Evolutionary conservation across 176 grass and related monocot genomes (phyloP), one percentile per base, ranked within the genome.

Genomic region (Alloteropsis semialata): DNA sequence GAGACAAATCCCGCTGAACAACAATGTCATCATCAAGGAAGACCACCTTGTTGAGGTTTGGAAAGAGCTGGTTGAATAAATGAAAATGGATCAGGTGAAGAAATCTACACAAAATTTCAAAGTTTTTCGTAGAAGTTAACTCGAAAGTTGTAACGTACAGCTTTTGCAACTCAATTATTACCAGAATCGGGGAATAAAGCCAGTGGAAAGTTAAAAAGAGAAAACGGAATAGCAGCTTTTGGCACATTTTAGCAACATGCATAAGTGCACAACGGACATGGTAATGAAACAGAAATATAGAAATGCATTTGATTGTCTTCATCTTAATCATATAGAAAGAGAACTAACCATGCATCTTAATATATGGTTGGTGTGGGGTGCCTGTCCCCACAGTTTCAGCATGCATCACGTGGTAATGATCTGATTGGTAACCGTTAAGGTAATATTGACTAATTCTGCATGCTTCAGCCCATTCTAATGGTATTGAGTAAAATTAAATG

Each of bases 21-120:
- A 97, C 91, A 79, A 97, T 82, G 43, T 97, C 94, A 83, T 97
- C 94, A 87, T 97, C 94, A 69, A 97, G 94, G 80, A 97, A 97
- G 59, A 97, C 84, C 61, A 97, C 94, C 84, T 97, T 97, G 78
- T 93, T 89, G 82, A 97, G 89, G 81, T 89, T 91, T 22, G 91
- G 94, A 84, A 94, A 97, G 49, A 97, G 91, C 94, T 97, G 89
- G 53, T 78, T 81, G 51, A 86, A 85, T 58, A 79, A 73, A 88
- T 74, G 74, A 55, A 25, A 87, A 84, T 8, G 50, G 22, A 63
- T 89, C 36, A 86, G 67, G 13, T 74, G 22, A 67, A 51, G 71
- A 49, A 81, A 16, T 25, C 3, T 69, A 79, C 15, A 74, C 45
- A 79, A 80, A 22, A 22, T 37, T 64, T 60, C 22, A 77, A 30